Evolutionary conservation across 1,284 basidiomycete genomes (phyloP).

Genomic region (Sutorius eximius): DNA sequence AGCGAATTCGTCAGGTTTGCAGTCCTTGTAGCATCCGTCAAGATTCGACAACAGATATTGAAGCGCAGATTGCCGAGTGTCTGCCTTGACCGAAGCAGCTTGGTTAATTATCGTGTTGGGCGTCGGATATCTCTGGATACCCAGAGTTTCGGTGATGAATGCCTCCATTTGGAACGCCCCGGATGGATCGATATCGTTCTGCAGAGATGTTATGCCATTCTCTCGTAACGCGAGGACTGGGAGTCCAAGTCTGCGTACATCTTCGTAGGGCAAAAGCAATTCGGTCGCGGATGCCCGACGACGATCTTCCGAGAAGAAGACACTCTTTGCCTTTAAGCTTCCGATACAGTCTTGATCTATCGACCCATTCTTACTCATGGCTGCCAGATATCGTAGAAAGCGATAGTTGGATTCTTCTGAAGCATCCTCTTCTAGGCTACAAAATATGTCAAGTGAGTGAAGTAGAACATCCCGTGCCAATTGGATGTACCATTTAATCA

Average conservation of each 20-base stretch:
- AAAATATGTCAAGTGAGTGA: neutral
- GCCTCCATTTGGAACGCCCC: neutral
- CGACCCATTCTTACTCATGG: neutral
- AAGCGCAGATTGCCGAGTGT: slow-evolving; percentile 12
- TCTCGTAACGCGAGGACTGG: slow-evolving; percentile 17
- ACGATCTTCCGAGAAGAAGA: slow-evolving; percentile 14
- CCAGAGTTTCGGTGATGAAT: slow-evolving; percentile 15
- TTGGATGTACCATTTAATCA: slow-evolving; percentile 11
- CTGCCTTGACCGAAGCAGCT: slow-evolving; percentile 10
- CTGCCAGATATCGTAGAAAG: slow-evolving; percentile 3
- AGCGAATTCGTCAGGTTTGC: slow-evolving; percentile 18
- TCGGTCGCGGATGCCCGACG: slow-evolving; percentile 4
- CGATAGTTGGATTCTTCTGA: slow-evolving; percentile 16
- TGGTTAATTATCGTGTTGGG: slow-evolving; percentile 19
- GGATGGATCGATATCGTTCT: neutral
- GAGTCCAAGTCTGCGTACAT: slow-evolving; percentile 16
- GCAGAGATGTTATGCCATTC: neutral
- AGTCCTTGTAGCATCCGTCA: slow-evolving; percentile 14
- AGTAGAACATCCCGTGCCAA: neutral
- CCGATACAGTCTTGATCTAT: neutral
- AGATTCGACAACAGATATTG: slow-evolving; percentile 22
- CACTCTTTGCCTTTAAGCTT: slow-evolving; percentile 8
- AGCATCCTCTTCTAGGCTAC: slow-evolving; percentile 14
- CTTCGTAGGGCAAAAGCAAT: slow-evolving; percentile 16
- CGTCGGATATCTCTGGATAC: slow-evolving; percentile 16